Evolutionary conservation across 441 rosid species (phyloP), one percentile per base, ranked within the genome.

Genomic region (Lagerstroemia fauriei): DNA sequence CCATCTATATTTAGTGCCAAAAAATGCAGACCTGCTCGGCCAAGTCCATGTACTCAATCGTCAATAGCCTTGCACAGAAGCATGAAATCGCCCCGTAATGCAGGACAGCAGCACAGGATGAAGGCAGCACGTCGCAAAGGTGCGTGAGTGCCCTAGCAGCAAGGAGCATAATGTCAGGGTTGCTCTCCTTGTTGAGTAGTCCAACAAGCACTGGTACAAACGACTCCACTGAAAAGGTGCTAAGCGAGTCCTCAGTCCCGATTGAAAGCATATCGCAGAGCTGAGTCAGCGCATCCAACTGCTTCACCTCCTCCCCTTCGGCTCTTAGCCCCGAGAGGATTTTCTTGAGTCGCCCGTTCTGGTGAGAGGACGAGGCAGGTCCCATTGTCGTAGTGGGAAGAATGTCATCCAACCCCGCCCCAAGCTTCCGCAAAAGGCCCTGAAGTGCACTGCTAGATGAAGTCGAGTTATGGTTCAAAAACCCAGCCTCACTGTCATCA

Each of bases 71-170:
- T 3, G 99, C 99, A 61, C 92, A 94, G 74, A 97, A 93, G 88
- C 98, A 95, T 0, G 95, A 88, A 80, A 97, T 98, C 17, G 99
- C 98, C 70, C 98, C 98, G 86, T 94, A 97, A 85, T 94, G 99
- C 84, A 95, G 98, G 75, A 97, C 99, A 34, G 99, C 99, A 74
- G 97, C 95, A 84, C 98, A 97, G 0, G 99, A 95, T n/a, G 99
- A 97, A 17, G 99, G 99, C 86, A 97, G 87, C 74, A 97, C 99
- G 41, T 97, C 99, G 78, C 99, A 97, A 47, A 97, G 89, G 86
- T 97, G 99, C 0, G 99, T 94, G 77, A 97, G 94, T 13, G 99
- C 98, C 90, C 99, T 90, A 8, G 99, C 99, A 5, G 99, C 99
- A 47, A 97, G 98, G 84, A 97, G 89, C 99, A 97, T 95, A 32